A percentile compares a stretch with the other conserved stretches of the same genome.
Conservation (phyloP, 2,329 filamentous ascomycete species). For the Lecanicillium sp. region DNA sequence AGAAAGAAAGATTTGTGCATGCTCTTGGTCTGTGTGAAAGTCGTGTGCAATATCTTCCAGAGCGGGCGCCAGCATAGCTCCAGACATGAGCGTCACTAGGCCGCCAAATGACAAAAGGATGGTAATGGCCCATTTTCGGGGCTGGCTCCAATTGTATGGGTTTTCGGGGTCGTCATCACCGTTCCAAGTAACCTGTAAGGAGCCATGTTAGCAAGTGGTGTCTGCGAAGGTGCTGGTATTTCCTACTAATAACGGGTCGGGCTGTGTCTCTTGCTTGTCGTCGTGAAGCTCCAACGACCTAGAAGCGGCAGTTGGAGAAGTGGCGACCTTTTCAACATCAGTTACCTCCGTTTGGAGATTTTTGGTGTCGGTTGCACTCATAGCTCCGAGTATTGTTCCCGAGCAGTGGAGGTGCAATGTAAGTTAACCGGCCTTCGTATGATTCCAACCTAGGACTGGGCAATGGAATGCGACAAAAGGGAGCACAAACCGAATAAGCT, state of each 20-base stretch:
- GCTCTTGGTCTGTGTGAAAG: conserved; percentile 20
- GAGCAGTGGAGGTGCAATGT: too few species aligned
- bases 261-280: not conserved
- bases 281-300: not conserved
- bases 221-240: not conserved
- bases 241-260: conserved; percentile 4
- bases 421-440: too few species aligned
- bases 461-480: too few species aligned
- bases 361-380: not conserved
- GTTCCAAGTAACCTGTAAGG: conserved; percentile 38
- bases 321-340: not conserved
- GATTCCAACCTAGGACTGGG: too few species aligned
- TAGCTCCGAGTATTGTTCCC: not conserved
- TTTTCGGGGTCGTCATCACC: conserved; percentile 38
- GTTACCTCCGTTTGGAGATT: not conserved
- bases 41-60: conserved; percentile 28
- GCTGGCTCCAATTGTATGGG: conserved; percentile 6
- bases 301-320: not conserved
- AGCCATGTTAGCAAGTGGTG: not conserved
- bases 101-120: conserved; percentile 28
- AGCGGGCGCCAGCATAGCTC: conserved; percentile 32
- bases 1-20: conserved; percentile 28
- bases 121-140: conserved; percentile 20
- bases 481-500: too few species aligned
- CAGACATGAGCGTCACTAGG: conserved; percentile 31